These are phyloP conservation scores for Cyclanthera cordifolia DNA, from an alignment of 306 rosid genomes.

Conservation along the genomic window DNA sequence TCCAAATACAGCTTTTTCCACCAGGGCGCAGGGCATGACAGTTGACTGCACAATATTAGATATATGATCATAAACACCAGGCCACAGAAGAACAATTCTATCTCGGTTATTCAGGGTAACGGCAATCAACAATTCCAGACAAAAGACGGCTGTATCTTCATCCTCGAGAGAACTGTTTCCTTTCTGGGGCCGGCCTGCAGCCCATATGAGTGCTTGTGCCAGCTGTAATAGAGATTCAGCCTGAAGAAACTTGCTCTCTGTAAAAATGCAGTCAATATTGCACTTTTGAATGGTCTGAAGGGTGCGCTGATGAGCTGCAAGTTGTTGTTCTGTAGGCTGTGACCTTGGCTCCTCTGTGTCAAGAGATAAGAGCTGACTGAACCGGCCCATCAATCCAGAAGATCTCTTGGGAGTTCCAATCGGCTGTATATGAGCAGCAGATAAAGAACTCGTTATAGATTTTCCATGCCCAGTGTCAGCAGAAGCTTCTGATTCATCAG, in stretches of 20 bases:
- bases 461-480: conserved; percentile 69
- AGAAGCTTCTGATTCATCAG: conserved; percentile 75
- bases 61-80: conserved; percentile 92
- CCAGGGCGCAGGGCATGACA: conserved; percentile 85
- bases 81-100: conserved; percentile 90
- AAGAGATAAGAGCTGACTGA: conserved; percentile 93
- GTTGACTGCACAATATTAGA: conserved; percentile 88
- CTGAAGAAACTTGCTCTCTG: conserved; percentile 89
- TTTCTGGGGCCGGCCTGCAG: conserved; percentile 82
- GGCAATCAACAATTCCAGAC: conserved; percentile 88
- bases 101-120: conserved; percentile 92
- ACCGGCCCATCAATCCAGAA: conserved; percentile 93
- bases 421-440: conserved; percentile 65
- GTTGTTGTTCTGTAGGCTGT: conserved; percentile 98
- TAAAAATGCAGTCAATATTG: conserved; percentile 87
- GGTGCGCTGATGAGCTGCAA: conserved; percentile 95
- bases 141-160: conserved; percentile 96
- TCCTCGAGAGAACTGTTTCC: conserved; percentile 85
- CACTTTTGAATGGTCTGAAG: conserved; percentile 86
- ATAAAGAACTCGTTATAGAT: conserved; percentile 59
- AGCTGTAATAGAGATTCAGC: conserved; percentile 92
- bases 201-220: conserved; percentile 86
- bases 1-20: conserved; percentile 97
- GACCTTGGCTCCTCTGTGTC: conserved; percentile 95
- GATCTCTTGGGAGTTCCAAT: conserved; percentile 91